Base-by-base conservation (phyloP, 306 rosid genomes). In the Corylus heterophylla region DNA sequence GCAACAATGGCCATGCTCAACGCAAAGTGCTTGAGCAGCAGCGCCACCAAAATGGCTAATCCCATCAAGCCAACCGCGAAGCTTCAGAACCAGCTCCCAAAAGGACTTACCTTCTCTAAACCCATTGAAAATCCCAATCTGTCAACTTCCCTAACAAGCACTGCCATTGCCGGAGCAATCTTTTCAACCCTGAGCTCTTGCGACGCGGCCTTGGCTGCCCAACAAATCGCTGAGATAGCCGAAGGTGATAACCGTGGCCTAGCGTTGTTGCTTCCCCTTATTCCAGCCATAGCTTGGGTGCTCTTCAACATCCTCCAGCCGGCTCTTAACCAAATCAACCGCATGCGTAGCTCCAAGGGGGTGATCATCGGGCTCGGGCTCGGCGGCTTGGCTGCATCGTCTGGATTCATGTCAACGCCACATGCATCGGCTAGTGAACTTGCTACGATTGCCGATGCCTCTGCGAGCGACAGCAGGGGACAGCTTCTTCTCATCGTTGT, bases 261-360 rank as follows among this genome's bases (percentile, higher is more conserved):
- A 2, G 94, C 97, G 0, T 86, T 95, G 11, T 66, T 92, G 88
- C 76, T 95, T 7, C 97, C 97, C 6, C 20, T 92, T 29, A 49
- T 90, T 50, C 98, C 97, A 5, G 97, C 98, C 52, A 78, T 92
- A n/a, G 98, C 86, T 2, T 95, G 98, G 98, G 98, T 95, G 35
- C 86, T 95, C 11, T 95, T 85, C 86, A 95, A 95, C 90, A 95
- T 95, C 70, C 79, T 91, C 49, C 98, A 92, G 82, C 98, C 97
- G 0, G 93, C 97, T 8, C 87, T 94, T 49, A 94, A 94, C 87
- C 98, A 94, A 76, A 4, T 94, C 51, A 83, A 91, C 85, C 87
- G 91, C 22, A 94, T 92, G 98, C 75, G 87, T 0, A 90, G 76
- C 85, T 47, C 62, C 27, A 92, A 82, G 50, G 93, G 95, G 9